phyloP scores from a whole-genome alignment of 176 grass and related monocot genomes.

The Secale cereale region DNA sequence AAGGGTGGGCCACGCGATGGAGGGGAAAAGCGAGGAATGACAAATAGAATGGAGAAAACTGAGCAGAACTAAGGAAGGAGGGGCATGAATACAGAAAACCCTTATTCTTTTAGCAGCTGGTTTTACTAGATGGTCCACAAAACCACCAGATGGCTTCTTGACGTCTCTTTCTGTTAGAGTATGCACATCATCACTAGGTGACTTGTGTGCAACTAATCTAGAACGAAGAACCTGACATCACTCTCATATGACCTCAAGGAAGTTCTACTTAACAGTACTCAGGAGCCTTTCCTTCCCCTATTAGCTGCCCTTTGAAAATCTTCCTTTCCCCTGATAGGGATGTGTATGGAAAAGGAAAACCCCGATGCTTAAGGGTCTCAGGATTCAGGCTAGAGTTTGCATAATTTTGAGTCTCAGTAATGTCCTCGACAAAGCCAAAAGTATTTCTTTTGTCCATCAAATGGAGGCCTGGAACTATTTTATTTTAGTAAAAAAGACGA shows the following conservation, averaged over 20 bases:
- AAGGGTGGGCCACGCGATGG: too few relatives aligned
- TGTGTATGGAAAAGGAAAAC: slow-evolving; percentile 17
- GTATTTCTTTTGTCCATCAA: slow-evolving; percentile 33
- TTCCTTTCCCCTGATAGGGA: slow-evolving; percentile 24
- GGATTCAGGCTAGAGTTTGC: slow-evolving; percentile 25
- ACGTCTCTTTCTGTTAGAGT: neutral
- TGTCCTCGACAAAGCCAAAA: neutral
- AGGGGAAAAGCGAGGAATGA: too few relatives aligned
- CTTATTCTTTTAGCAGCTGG: slow-evolving; percentile 5
- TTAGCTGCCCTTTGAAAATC: slow-evolving; percentile 30
- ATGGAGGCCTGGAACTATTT: neutral
- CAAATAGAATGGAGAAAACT: too few relatives aligned
- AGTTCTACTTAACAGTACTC: slow-evolving; percentile 12
- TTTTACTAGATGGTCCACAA: slow-evolving; percentile 5
- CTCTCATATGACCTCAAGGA: slow-evolving; percentile 46
- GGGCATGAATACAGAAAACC: too few relatives aligned
- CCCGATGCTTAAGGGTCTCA: neutral
- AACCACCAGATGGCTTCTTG: slow-evolving; percentile 17
- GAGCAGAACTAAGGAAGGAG: too few relatives aligned
- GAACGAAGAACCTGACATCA: slow-evolving; percentile 42
- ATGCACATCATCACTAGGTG: slow-evolving; percentile 22
- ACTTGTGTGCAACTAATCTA: slow-evolving; percentile 11
- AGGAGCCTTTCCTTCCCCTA: slow-evolving; percentile 27
- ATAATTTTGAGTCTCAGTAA: slow-evolving; percentile 13
- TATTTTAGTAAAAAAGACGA: neutral